Evolutionary conservation across 371 early-diverging fungal genomes (phyloP), one percentile per base, ranked within the genome.

Genomic region (Mucor racemosus): DNA sequence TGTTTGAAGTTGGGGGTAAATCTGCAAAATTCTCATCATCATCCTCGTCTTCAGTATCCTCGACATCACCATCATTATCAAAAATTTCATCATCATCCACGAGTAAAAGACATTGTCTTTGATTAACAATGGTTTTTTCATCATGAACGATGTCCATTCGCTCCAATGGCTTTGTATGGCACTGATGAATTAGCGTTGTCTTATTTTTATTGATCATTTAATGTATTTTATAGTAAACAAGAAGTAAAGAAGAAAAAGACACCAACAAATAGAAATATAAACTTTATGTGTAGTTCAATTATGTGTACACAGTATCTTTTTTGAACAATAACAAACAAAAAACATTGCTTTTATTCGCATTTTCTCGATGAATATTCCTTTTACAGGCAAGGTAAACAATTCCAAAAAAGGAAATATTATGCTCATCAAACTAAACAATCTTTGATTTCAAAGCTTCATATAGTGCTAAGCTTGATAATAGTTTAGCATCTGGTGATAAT

Each of bases 401-500:
- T 34, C 65, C 41, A 40, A 54, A 65, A 55, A 66, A 66, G 60
- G 60, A 42, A 60, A 58, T 48, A 41, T 56, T 26, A 50, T 50
- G 50, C 26, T 11, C 11, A 21, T 50, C 26, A n/a, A 50, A 50
- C 26, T 50, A 50, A 50, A 50, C 50, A 50, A 68, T 54, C 33
- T 68, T 68, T 19, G 36, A 11, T 61, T 80, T 80, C 19, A 89
- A 73, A 1, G 79, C 76, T 39, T 92, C 71, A 69, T 90, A 90
- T 8, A 95, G 81, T 2, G 88, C 85, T 42, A 92, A 57, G 8
- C 92, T 91, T 0, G 92, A 87, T 17, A 91, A 58, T 1, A 91
- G 77, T 64, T 94, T 92, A 67, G 92, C 88, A 69, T 94, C 94
- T 0, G 88, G 85, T 3, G 90, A 87, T 5, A 44, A 44, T 59